Evolutionary conservation across 176 grass and related monocot species (phyloP).

Genomic region (Zea luxurians): DNA sequence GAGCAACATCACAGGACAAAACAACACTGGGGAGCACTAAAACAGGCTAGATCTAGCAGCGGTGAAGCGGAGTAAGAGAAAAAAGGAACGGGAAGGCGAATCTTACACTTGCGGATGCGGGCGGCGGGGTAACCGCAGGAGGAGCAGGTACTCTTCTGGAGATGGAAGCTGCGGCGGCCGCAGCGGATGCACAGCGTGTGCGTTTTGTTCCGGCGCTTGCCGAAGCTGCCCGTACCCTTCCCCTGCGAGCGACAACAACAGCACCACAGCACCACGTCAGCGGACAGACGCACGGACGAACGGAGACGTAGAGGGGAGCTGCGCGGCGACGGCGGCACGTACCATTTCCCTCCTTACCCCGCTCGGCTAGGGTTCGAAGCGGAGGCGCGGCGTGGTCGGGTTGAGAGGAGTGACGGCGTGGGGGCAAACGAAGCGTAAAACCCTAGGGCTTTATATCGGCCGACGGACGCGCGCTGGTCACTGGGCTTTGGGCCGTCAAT

Average conservation of each 20-base stretch:
- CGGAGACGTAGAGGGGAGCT: too few species aligned
- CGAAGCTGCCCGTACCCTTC: slow-evolving; percentile 88
- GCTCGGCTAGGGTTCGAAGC: slow-evolving; percentile 16
- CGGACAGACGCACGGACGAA: too few species aligned
- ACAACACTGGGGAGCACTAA: background rate
- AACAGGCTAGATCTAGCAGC: background rate
- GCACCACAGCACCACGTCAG: background rate
- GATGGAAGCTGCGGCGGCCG: slow-evolving; percentile 88
- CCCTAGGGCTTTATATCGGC: slow-evolving; percentile 1
- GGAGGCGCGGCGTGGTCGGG: background rate
- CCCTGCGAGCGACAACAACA: slow-evolving; percentile 22
- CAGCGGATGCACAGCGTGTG: slow-evolving; percentile 91
- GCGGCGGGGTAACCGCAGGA: slow-evolving; percentile 81
- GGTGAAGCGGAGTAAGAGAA: background rate
- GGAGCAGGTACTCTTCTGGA: slow-evolving; percentile 90
- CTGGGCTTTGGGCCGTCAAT: slow-evolving; percentile 13
- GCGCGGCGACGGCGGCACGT: background rate
- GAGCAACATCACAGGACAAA: background rate
- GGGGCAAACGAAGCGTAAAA: background rate
- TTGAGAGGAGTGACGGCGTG: slow-evolving; percentile 9
- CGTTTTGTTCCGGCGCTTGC: slow-evolving; percentile 95
- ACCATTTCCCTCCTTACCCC: slow-evolving; percentile 39
- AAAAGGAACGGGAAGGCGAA: background rate
- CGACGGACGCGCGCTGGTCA: background rate
- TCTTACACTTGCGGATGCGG: slow-evolving; percentile 97